Conservation (phyloP, 495 filamentous ascomycete species). For the Podospora tetraspora region DNA sequence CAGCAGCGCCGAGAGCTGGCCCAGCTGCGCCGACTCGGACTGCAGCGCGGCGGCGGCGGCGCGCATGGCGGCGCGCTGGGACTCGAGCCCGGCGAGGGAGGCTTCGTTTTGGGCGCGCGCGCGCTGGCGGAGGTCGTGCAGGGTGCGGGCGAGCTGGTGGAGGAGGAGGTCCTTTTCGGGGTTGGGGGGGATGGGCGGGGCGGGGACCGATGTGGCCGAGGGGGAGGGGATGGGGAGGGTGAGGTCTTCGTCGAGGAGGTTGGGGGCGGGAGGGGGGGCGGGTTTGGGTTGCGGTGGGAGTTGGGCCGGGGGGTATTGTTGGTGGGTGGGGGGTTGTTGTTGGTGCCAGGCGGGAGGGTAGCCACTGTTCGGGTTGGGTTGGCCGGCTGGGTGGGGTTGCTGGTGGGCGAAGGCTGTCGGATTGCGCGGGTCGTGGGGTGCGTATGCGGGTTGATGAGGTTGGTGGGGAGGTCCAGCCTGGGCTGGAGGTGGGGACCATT, state of each 20-base stretch:
- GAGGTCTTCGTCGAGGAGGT: constrained; percentile 64
- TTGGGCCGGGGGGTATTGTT: neutral
- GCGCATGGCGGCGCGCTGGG: constrained; percentile 74
- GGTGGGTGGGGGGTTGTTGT: constrained; percentile 3
- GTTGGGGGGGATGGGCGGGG: constrained; percentile 89
- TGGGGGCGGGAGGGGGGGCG: constrained; percentile 49
- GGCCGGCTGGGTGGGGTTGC: constrained; percentile 15
- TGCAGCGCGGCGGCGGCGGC: constrained; percentile 60
- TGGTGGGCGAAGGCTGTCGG: constrained; percentile 26
- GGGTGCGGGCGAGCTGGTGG: constrained; percentile 62
- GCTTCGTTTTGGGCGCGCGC: constrained; percentile 61
- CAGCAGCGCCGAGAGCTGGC: constrained; percentile 61
- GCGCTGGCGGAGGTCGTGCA: constrained; percentile 59
- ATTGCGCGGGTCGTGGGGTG: constrained; percentile 26
- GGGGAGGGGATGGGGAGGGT: constrained; percentile 59
- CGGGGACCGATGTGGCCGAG: constrained; percentile 37
- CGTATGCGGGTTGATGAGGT: constrained; percentile 16
- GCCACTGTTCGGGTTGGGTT: neutral
- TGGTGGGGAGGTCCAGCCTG: constrained; percentile 15
- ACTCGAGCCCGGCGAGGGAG: constrained; percentile 65
- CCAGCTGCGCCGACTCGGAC: constrained; percentile 63
- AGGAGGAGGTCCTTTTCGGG: constrained; percentile 92
- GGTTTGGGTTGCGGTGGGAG: constrained; percentile 36
- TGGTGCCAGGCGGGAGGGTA: constrained; percentile 27
- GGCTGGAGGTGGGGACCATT: constrained; percentile 24